A percentile compares a stretch with the other conserved stretches of the same genome.
These are phyloP conservation scores for Anisodus tanguticus DNA, from an alignment of 257 asterid genomes.

Conservation along the genomic window DNA sequence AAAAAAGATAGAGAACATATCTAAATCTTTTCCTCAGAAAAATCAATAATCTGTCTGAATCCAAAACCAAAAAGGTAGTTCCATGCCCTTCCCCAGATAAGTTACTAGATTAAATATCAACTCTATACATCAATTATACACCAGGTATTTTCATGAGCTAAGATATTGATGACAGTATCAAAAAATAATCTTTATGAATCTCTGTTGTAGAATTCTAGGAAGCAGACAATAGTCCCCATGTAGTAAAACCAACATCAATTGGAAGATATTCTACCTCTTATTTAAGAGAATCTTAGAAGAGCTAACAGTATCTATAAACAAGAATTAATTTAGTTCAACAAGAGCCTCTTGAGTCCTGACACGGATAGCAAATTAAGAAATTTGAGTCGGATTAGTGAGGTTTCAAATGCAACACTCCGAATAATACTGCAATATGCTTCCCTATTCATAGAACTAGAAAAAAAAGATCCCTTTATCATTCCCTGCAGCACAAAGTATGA, in stretches of 20 bases:
- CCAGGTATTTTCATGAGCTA: neutral
- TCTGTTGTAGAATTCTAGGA: neutral
- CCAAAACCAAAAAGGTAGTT: neutral
- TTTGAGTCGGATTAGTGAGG: neutral
- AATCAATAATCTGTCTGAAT: neutral
- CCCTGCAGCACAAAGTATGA: neutral
- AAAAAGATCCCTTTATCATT: neutral
- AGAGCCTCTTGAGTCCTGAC: neutral
- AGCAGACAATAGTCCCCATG: neutral
- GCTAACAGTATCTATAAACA: neutral
- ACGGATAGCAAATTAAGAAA: neutral
- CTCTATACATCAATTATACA: constrained; percentile 22
- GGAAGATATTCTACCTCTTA: constrained; percentile 4
- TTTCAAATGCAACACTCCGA: neutral
- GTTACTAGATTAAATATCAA: neutral
- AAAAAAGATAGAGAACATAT: neutral
- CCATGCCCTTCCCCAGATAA: neutral
- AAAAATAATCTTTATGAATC: neutral
- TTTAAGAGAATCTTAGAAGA: neutral
- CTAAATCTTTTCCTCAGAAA: neutral
- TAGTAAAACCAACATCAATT: constrained; percentile 14
- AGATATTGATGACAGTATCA: neutral
- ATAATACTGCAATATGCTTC: constrained; percentile 7
- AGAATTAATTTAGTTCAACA: neutral
- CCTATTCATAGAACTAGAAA: neutral